Evolutionary conservation across 2,329 filamentous ascomycete genomes (phyloP), one percentile per base, ranked within the genome.

Genomic region (Beauveria caledonica): DNA sequence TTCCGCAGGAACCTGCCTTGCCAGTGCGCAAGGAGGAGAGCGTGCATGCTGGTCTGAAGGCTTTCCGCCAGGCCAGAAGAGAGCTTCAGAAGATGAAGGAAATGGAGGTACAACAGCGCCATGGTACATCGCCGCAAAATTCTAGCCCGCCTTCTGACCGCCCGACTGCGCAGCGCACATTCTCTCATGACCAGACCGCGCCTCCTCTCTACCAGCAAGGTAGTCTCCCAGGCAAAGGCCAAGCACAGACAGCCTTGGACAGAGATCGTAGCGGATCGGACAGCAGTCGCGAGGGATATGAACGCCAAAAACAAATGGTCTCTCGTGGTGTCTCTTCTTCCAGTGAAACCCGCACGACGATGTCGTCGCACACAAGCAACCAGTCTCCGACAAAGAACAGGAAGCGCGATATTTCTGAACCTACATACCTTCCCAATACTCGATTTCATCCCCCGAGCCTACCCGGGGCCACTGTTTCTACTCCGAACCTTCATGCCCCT

Each of bases 51-150:
- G 83, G 82, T 0, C 72, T 85, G 21, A 79, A 76, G 58, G 80
- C 82, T 2, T 86, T 85, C 66, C 75, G 81, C 29, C 81, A 85
- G 66, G 83, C 82, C 1, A 77, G 80, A 11, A 77, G 81, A 13
- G 81, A 85, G 60, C 71, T 85, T 17, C 82, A 84, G 64, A 79
- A 73, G 62, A 76, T 81, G 65, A 84, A 79, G 68, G 82, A 85
- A 64, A 63, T 78, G 1, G 82, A 85, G 62, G 69, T 73, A 3
- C 71, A 78, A 52, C 73, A 77, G 17, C 76, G 76, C 19, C 74
- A 78, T 61, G 72, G 67, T 66, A 71, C 67, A 66, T 15, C 69
- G n/a, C 50, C 63, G 50, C 54, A 60, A 17, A 64, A 60, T 33
- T n/a, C 63, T 2, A 60, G 60, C 27, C 40, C 54, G 9, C 39